Evolutionary conservation across 352 stramenopile species (phyloP).

Genomic region (Phytopythium sindhum): DNA sequence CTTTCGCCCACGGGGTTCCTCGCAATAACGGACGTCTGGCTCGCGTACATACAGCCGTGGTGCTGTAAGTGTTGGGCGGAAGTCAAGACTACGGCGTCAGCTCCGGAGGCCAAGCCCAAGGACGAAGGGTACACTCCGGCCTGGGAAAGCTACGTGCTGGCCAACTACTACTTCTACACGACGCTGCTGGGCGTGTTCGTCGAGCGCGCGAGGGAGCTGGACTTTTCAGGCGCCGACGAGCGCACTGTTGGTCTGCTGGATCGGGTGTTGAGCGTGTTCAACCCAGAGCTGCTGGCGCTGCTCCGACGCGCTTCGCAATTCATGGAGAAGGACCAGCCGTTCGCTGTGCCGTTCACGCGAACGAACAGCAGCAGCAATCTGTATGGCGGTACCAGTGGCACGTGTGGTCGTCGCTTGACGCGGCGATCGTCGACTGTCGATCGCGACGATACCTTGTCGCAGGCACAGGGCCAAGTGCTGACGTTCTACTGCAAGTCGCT

Average conservation of each 20-base stretch:
- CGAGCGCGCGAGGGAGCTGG: slow-evolving; percentile 78
- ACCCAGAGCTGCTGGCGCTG: slow-evolving; percentile 56
- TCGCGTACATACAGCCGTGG: slow-evolving; percentile 86
- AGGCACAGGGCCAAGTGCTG: slow-evolving; percentile 66
- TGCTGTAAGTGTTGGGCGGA: slow-evolving; percentile 64
- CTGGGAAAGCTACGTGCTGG: slow-evolving; percentile 81
- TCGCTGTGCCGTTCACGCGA: slow-evolving; percentile 38
- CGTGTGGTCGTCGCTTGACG: background rate
- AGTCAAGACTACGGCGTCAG: slow-evolving; percentile 15
- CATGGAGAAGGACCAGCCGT: slow-evolving; percentile 68
- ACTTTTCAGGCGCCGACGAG: slow-evolving; percentile 67
- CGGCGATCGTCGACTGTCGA: slow-evolving; percentile 17
- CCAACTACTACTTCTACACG: slow-evolving; percentile 89
- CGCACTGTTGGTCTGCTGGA: slow-evolving; percentile 60
- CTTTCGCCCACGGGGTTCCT: slow-evolving; percentile 77
- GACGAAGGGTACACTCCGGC: slow-evolving; percentile 39
- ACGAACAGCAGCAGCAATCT: slow-evolving; percentile 20
- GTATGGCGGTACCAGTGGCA: background rate
- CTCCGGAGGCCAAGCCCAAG: slow-evolving; percentile 7
- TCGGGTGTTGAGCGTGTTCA: slow-evolving; percentile 71
- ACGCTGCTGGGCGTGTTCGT: slow-evolving; percentile 76
- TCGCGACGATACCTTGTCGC: slow-evolving; percentile 38
- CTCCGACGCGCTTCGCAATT: slow-evolving; percentile 54
- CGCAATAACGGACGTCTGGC: slow-evolving; percentile 81
- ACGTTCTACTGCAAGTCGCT: slow-evolving; percentile 81